Evolutionary conservation across 2,329 filamentous ascomycete species (phyloP).

Genomic region (Teratosphaeria viscida): DNA sequence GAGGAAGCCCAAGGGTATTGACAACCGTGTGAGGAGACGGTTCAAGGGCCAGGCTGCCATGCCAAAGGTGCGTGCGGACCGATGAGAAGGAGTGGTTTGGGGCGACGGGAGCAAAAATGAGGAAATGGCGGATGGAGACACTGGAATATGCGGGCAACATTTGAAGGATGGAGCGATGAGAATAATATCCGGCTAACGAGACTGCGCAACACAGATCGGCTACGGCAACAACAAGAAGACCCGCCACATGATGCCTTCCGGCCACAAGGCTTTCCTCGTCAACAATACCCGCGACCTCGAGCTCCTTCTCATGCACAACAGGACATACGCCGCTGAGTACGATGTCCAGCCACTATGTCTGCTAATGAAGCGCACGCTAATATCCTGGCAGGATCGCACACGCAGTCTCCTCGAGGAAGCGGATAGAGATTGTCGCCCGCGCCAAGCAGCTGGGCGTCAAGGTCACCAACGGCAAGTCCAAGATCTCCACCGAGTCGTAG

Average conservation of each 20-base stretch:
- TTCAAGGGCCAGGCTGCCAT: conserved; percentile 94
- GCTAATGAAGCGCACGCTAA: conserved; percentile 27
- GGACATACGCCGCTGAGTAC: conserved; percentile 96
- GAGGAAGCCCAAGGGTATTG: conserved; percentile 99
- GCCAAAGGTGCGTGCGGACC: conserved; percentile 73
- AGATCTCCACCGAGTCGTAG: conserved; percentile 86
- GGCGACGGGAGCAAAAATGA: neutral
- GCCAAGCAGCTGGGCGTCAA: conserved; percentile 98
- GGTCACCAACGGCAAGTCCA: conserved; percentile 99
- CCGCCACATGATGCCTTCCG: conserved; percentile 94
- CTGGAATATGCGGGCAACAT: neutral
- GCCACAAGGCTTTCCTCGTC: conserved; percentile 99
- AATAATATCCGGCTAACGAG: conserved; percentile 1
- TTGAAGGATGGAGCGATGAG: neutral
- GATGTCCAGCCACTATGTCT: conserved; percentile 31
- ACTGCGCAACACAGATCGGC: conserved; percentile 60
- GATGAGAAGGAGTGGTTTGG: conserved; percentile 3
- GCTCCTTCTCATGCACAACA: conserved; percentile 99
- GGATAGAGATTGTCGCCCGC: conserved; percentile 92
- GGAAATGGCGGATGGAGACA: conserved; percentile 1
- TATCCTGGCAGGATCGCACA: conserved; percentile 68
- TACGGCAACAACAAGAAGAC: conserved; percentile 99
- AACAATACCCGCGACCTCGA: conserved; percentile 94
- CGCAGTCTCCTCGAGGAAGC: conserved; percentile 96
- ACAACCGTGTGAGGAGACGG: conserved; percentile 92